Evolutionary conservation across 768 basidiomycete genomes (phyloP), one percentile per base, ranked within the genome.

Genomic region (Suillus paluster): DNA sequence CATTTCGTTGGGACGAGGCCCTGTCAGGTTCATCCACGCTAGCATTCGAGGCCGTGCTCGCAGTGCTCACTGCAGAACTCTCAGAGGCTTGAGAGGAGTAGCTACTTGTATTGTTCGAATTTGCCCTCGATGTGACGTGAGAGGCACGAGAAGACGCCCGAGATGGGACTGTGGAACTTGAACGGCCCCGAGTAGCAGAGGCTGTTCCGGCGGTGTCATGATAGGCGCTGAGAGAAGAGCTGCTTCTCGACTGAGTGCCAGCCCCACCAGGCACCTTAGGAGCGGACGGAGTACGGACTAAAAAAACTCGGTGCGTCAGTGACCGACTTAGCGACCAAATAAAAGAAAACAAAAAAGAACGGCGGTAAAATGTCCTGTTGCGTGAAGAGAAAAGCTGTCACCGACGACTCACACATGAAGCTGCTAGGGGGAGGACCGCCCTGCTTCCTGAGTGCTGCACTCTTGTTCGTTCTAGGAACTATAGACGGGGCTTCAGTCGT

Each of bases 341-440:
- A 30, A 30, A 30, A 30, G 3, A 60, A 59, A 30, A 57, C 66
- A 23, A 64, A 65, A 9, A 36, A 41, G 33, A 53, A 21, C 6
- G 1, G 21, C 1, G 19, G 49, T 23, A n/a, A 34, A 12, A 3
- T 30, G 5, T 4, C 34, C 15, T 6, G 30, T 30, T 30, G 10
- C 5, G 27, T 11, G 17, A 12, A 30, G 27, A 36, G 41, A 27
- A 33, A 23, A 60, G 8, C n/a, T 53, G 27, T 34, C 9, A 34
- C 19, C 19, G 7, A 50, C 27, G n/a, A 82, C 89, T 71, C 74
- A 90, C 87, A 86, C 84, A 86, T 86, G 74, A 85, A 91, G 15
- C 90, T 88, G 30, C 84, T 84, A 1, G 90, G 87, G 0, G 86
- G 86, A 5, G 84, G 77, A 4, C 77, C 75, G 5, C 75, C 72